Conservation (phyloP, 371 early-diverging fungal genomes). For the Parasitella parasitica region DNA sequence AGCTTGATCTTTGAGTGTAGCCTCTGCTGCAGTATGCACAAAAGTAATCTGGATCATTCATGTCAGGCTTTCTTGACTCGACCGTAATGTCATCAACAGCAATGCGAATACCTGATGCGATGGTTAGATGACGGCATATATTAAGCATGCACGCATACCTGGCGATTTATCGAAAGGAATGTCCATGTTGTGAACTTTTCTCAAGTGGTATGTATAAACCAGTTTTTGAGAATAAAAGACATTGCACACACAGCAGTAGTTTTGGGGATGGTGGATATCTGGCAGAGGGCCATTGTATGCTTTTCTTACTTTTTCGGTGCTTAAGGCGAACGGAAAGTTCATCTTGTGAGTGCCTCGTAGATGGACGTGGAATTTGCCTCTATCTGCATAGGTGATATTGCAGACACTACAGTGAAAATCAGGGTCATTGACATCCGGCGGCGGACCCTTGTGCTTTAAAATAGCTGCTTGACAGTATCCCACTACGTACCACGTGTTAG, state of each 20-base stretch:
- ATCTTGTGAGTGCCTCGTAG: not conserved
- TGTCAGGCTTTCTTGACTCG: not conserved
- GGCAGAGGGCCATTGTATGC: not conserved
- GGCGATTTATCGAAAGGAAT: not conserved
- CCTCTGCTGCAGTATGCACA: not conserved
- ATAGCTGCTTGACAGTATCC: not conserved
- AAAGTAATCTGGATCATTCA: not conserved
- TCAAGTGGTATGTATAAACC: not conserved
- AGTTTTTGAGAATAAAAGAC: not conserved
- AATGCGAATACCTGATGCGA: not conserved
- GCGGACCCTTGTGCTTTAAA: not conserved
- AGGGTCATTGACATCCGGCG: not conserved
- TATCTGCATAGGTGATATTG: not conserved
- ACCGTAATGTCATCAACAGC: not conserved
- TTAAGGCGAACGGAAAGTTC: not conserved
- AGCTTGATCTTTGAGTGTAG: not conserved
- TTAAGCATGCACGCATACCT: no score
- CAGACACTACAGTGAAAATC: not conserved
- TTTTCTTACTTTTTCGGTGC: not conserved
- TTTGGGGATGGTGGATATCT: not conserved
- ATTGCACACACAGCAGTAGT: not conserved
- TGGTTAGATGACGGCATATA: no score
- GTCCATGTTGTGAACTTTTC: not conserved
- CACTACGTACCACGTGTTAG: not conserved
- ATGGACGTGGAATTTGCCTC: not conserved